These are phyloP conservation scores for Boletellus ananas DNA, from an alignment of 768 basidiomycete species.

Conservation along the genomic window DNA sequence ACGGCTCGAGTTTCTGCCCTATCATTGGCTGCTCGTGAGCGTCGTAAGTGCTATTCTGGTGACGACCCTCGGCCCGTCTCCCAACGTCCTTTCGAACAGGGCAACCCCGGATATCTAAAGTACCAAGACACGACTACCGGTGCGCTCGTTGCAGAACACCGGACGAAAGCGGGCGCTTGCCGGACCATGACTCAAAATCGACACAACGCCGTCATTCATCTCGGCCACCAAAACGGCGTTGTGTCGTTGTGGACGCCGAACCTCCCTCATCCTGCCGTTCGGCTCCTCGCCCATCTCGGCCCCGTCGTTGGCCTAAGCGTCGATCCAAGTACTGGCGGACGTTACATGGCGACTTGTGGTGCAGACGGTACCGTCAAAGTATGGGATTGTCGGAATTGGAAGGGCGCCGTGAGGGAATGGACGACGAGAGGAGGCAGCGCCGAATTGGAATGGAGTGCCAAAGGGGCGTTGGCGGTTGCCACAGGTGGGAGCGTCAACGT, in stretches of 20 bases:
- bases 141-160: slow-evolving; percentile 76
- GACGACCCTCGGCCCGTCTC: not conserved
- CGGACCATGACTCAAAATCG: slow-evolving; percentile 84
- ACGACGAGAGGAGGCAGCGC: slow-evolving; percentile 60
- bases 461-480: slow-evolving; percentile 77
- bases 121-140: slow-evolving; percentile 98
- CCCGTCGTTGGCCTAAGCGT: slow-evolving; percentile 78
- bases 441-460: slow-evolving; percentile 81
- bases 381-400: slow-evolving; percentile 98
- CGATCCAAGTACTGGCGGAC: slow-evolving; percentile 79
- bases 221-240: slow-evolving; percentile 92
- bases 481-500: slow-evolving; percentile 85
- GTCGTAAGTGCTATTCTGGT: slow-evolving; percentile 49
- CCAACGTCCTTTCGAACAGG: slow-evolving; percentile 37
- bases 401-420: slow-evolving; percentile 81
- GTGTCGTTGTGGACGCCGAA: slow-evolving; percentile 99
- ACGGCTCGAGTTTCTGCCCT: slow-evolving; percentile 86
- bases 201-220: slow-evolving; percentile 91
- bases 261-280: slow-evolving; percentile 85
- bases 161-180: slow-evolving; percentile 86
- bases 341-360: slow-evolving; percentile 90
- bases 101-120: slow-evolving; percentile 87
- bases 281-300: slow-evolving; percentile 85
- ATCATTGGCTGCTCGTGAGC: slow-evolving; percentile 89
- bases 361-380: slow-evolving; percentile 87